phyloP scores from a whole-genome alignment of 257 asterid genomes.

The Datura wrightii region DNA sequence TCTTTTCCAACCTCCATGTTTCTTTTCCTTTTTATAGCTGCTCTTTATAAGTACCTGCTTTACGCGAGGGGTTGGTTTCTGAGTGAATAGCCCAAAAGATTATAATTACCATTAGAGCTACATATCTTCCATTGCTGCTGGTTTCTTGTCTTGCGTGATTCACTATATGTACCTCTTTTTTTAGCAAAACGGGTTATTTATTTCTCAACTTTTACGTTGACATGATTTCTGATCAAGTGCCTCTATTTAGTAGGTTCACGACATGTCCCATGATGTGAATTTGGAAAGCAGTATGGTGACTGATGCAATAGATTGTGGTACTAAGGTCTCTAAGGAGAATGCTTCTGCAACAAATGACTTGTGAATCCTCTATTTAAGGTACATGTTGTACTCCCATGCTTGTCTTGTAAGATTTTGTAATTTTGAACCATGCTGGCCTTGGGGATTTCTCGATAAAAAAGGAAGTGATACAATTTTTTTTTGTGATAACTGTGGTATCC shows the following conservation, averaged over 20 bases:
- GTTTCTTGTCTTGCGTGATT: constrained; percentile 5
- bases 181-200: not conserved
- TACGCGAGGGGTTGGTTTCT: not conserved
- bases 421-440: not conserved
- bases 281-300: constrained; percentile 43
- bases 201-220: constrained; percentile 14
- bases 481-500: no score
- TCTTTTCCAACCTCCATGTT: not conserved
- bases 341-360: constrained; percentile 50
- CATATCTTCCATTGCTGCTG: constrained; percentile 12
- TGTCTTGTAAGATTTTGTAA: not conserved
- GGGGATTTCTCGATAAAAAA: not conserved
- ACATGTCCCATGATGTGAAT: constrained; percentile 45
- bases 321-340: constrained; percentile 45
- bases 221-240: constrained; percentile 22
- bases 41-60: not conserved
- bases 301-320: constrained; percentile 40
- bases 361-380: constrained; percentile 56
- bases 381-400: constrained; percentile 4
- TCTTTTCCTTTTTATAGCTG: constrained; percentile 19
- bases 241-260: constrained; percentile 50
- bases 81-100: not conserved
- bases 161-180: not conserved
- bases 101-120: not conserved
- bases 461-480: not conserved